A percentile compares a stretch with the other conserved stretches of the same genome.
phyloP scores from a whole-genome alignment of 805 yeast species.

The Wickerhamiella nectarea region DNA sequence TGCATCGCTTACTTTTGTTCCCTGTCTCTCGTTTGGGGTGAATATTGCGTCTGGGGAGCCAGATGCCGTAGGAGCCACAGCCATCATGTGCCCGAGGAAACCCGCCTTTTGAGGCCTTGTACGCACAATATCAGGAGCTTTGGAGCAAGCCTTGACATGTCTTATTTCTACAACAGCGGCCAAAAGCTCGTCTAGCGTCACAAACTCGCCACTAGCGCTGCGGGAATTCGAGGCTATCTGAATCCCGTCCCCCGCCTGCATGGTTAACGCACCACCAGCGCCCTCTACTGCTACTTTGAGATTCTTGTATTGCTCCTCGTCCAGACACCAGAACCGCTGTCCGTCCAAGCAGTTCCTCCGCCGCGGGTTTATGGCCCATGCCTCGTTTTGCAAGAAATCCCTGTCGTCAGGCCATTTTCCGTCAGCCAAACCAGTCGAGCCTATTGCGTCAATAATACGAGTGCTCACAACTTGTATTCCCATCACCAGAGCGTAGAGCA shows the following conservation, averaged over 20 bases:
- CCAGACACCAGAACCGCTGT: slow-evolving; percentile 21
- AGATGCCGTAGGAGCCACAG: background rate
- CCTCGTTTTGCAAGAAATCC: slow-evolving; percentile 18
- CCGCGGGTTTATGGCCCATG: slow-evolving; percentile 17
- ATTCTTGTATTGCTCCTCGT: slow-evolving; percentile 16
- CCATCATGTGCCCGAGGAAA: background rate
- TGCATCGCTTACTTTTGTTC: too few relatives aligned
- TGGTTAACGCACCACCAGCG: slow-evolving; percentile 19
- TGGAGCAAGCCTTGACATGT: background rate
- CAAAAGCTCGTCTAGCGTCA: background rate
- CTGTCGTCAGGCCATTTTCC: slow-evolving; percentile 21
- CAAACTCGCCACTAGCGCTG: background rate
- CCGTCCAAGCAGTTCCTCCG: slow-evolving; percentile 21
- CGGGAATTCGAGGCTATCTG: too few relatives aligned
- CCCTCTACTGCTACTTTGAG: slow-evolving; percentile 20
- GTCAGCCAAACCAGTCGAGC: slow-evolving; percentile 11
- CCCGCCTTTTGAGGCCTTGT: background rate
- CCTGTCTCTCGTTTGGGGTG: too few relatives aligned
- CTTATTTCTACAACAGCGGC: background rate
- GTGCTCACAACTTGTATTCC: slow-evolving; percentile 24
- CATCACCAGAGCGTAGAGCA: slow-evolving; percentile 25
- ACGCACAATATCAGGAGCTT: background rate
- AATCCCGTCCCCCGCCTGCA: background rate
- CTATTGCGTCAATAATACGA: slow-evolving; percentile 19
- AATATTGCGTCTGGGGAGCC: too few relatives aligned